Base-by-base conservation (phyloP, 2,329 filamentous ascomycete genomes). In the Lecanicillium sp. region DNA sequence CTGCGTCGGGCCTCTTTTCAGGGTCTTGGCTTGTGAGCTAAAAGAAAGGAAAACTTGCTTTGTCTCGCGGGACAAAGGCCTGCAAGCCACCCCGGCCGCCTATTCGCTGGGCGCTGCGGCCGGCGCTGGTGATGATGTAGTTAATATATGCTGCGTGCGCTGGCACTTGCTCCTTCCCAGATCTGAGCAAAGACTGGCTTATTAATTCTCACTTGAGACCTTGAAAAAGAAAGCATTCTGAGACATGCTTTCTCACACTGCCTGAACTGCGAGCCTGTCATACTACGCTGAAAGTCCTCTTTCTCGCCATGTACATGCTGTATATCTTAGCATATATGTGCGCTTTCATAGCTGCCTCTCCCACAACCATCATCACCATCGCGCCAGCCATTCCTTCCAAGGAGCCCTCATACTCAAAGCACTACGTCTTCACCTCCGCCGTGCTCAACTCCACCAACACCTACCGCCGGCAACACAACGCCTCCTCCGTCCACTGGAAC, bases 361-460 rank as follows among this genome's bases (percentile, higher is more conserved):
- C 37, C 3, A 38, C 51, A 43, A 52, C 51, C 27, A 40, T 58
- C 23, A 69, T 67, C 46, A 72, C 68, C 6, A 59, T 56, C 3
- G 51, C 60, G 0, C 57, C 62, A 2, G 33, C 60, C 6, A 62
- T 65, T 15, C 65, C 67, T 17, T 68, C 67, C 50, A 55, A 57
- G 15, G 62, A 65, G 43, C 66, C 69, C 9, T 55, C 59, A 30
- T 66, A 59, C 54, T 58, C 54, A 24, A 48, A 58, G 23, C 51
- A 53, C 39, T 50, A 56, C 24, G 51, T 62, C 44, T 79, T 79
- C 63, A 67, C 66, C 2, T 69, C 69, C 12, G 74, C 78, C n/a
- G 65, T 87, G 20, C 73, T 90, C 45, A 75, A 79, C 60, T 75
- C 73, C 55, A 86, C 81, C 30, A 89, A 90, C 63, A 63, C 70